Conservation (phyloP, 75 land plant species). For the Larix kaempferi region DNA sequence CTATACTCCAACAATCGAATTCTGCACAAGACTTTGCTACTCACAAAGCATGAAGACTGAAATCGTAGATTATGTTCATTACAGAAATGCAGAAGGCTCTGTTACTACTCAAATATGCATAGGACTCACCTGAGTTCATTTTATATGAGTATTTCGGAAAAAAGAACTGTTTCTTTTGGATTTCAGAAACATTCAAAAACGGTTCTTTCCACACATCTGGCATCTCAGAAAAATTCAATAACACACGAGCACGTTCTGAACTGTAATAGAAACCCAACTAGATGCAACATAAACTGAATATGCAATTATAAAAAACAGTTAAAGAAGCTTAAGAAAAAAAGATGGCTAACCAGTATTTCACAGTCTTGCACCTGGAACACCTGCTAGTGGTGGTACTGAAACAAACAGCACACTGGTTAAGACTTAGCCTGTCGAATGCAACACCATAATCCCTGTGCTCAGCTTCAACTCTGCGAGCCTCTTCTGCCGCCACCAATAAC, state of each 20-base stretch:
- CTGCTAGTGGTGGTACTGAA: constrained; percentile 64
- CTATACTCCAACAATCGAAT: neutral
- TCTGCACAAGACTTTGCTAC: neutral
- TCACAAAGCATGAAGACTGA: neutral
- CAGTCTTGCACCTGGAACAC: constrained; percentile 79
- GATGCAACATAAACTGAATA: neutral
- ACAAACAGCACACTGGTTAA: constrained; percentile 58
- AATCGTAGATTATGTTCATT: neutral
- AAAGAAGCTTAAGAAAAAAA: neutral
- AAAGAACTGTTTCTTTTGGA: too few relatives aligned
- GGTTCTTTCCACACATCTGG: neutral
- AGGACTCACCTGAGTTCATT: neutral
- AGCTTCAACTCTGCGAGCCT: constrained; percentile 29
- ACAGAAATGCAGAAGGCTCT: neutral
- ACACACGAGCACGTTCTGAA: neutral
- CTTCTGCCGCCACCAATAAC: constrained; percentile 44
- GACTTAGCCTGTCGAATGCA: constrained; percentile 20
- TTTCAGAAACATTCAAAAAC: neutral
- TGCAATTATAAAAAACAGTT: neutral
- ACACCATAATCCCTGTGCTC: constrained; percentile 15
- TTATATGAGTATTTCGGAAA: neutral
- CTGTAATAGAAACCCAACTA: neutral
- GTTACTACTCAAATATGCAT: neutral
- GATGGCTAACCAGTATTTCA: constrained; percentile 64
- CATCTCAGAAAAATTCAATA: neutral